Evolutionary conservation across 1,139 yeast species (phyloP), one percentile per base, ranked within the genome.

Genomic region (Saccharomyces hybrid): DNA sequence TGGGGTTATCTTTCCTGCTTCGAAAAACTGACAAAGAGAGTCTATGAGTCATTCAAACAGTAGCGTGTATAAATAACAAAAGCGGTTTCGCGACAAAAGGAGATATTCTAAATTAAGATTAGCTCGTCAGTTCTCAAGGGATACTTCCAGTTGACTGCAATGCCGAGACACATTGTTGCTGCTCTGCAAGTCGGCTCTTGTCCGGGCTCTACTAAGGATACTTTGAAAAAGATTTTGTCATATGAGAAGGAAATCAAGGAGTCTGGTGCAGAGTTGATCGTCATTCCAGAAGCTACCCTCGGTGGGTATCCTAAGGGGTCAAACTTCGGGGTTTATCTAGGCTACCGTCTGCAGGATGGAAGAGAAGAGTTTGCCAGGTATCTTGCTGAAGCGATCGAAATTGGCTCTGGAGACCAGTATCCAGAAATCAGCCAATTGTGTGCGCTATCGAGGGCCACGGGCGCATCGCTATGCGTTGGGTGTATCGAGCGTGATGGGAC

Each of bases 241-340:
- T 73, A 69, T 57, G 75, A 73, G 56, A 56, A 61, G 7, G 70
- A 72, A 54, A 61, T 73, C 34, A 63, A 61, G 49, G 62, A 61
- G 1, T 59, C 64, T 11, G 63, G 69, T 1, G 70, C 70, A 20
- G 65, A 69, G 31, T 60, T 74, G 41, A 73, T 74, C n/a, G 75
- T 73, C 11, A 59, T 74, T 49, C 77, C 77, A 14, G 78, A 74
- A 57, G 77, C 76, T 8, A 61, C 71, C 1, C 57, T 74, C 20
- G 77, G 77, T 14, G 77, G 77, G 3, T 74, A 74, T 55, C 77
- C 77, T 4, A 74, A 74, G 57, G 77, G 77, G 3, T 61, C 70
- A 16, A 65, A 64, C 4, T 74, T 74, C 57, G 77, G 75, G 11
- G 66, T 76, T 9, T 70, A 70, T 53, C 57, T 74, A 42, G 78